Base-by-base conservation (phyloP, 768 basidiomycete genomes). In the Russula abietina region DNA sequence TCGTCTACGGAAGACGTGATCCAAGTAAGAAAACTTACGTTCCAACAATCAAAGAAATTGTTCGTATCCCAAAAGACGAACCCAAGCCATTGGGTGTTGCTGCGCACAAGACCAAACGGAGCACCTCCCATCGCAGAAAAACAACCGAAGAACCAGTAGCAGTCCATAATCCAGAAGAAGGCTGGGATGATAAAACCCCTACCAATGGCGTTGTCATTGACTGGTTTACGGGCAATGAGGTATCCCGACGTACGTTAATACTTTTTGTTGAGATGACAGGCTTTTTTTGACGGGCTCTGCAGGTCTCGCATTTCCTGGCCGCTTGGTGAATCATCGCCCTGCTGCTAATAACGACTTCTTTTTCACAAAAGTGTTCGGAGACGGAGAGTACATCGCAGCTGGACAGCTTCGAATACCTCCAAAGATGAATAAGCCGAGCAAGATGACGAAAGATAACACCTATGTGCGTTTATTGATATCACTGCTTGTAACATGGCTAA, bases 321-420 rank as follows among this genome's bases (percentile, higher is more conserved):
- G 77, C 50, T 84, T 87, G 82, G 79, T 93, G 16, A 69, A 80
- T 2, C 88, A 87, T 1, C 77, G 79, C 60, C 71, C 77, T 19
- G 84, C 89, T 0, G 79, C 78, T 10, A 84, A 85, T 64, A 80
- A 80, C 56, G 79, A 80, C 12, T 98, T 94, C 86, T 79, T 78
- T 26, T 99, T 92, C 73, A 89, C 96, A 70, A 95, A 93, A 75
- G 82, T 97, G 24, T 96, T 95, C 69, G 86, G 88, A 30, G 96
- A 98, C 65, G 90, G 85, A 51, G 85, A 91, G 50, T 98, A 91
- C 71, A 85, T 98, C 63, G 96, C 94, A 1, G 88, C 92, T 33
- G 97, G 97, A 0, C 84, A 93, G 65, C 79, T 98, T 50, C 78
- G 82, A 57, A 88, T 98, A 45, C 93, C 93, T 4, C 83, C 89